These are phyloP conservation scores for Hibiscus syriacus DNA, from an alignment of 345 rosid species.

Conservation along the genomic window DNA sequence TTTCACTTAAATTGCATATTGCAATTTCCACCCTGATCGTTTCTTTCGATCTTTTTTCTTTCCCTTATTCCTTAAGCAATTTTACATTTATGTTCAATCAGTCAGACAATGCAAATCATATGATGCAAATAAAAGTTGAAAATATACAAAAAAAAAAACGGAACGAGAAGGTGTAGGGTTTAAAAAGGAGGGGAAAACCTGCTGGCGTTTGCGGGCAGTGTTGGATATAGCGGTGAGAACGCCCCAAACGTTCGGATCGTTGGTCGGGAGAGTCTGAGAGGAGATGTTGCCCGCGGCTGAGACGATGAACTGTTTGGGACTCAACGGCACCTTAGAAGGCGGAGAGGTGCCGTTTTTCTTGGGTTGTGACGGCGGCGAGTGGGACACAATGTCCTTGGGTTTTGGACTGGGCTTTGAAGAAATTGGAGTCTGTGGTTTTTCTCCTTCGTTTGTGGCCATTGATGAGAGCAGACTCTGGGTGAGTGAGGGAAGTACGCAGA, in stretches of 20 bases:
- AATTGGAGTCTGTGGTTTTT: conserved; percentile 13
- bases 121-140: neutral
- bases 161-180: conserved; percentile 12
- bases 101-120: neutral
- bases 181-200: conserved; percentile 28
- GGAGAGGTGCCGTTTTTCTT: conserved; percentile 25
- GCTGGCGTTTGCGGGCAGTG: conserved; percentile 71
- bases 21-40: neutral
- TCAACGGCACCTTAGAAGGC: conserved; percentile 28
- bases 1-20: neutral
- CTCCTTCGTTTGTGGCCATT: conserved; percentile 31
- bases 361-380: conserved; percentile 19
- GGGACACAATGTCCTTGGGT: conserved; percentile 19
- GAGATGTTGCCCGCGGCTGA: conserved; percentile 57
- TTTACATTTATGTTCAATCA: neutral
- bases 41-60: too few relatives aligned
- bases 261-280: conserved; percentile 58
- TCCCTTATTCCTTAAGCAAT: neutral
- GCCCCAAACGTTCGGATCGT: conserved; percentile 75
- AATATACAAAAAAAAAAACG: too few relatives aligned
- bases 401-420: conserved; percentile 22
- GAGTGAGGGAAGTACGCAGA: neutral
- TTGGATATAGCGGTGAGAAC: conserved; percentile 85
- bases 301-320: conserved; percentile 40
- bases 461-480: conserved; percentile 12